Evolutionary conservation across 306 rosid genomes (phyloP), one percentile per base, ranked within the genome.

Genomic region (Clitoria ternatea): DNA sequence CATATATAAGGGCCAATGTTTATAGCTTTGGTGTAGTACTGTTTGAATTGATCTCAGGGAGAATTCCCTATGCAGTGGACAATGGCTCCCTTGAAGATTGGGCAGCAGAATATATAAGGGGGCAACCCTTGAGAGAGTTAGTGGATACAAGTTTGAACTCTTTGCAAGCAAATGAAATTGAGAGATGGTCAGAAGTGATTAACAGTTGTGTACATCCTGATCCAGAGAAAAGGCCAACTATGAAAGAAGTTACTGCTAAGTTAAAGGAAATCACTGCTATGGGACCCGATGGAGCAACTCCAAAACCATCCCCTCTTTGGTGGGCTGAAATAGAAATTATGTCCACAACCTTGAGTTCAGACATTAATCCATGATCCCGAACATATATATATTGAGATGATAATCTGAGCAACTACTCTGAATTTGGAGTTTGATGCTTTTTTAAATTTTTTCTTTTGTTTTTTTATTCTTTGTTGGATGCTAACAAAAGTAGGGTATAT

Each of bases 281-380:
- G 85, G 95, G 53, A n/a, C 92, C 96, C 29, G 95, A 86, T 40
- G 87, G 75, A 66, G 97, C 92, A 27, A 81, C 83, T 20, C 97
- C 97, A 40, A 94, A 87, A 78, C 7, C 83, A 56, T 90, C 97
- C 32, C 94, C 92, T 57, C 89, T 94, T 56, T 94, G 98, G 98
- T 94, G 98, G 98, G 96, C 96, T 33, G 98, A 94, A 73, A 81
- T 90, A 22, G 98, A 94, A 80, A 94, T 94, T 26, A 55, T 84
- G 80, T 85, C 97, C 29, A 8, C 89, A 4, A 91, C 89, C 20
- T 74, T 53, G 44, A 73, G 69, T 37, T 90, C 78, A 83, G 70
- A 78, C 30, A n/a, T 64, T 23, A 44, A 42, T 59, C 83, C 43
- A 36, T 66, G 23, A 47, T 19, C 48, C 53, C 14, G n/a, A 12